Base-by-base conservation (phyloP, 768 basidiomycete species). In the Tylopilus sp. region DNA sequence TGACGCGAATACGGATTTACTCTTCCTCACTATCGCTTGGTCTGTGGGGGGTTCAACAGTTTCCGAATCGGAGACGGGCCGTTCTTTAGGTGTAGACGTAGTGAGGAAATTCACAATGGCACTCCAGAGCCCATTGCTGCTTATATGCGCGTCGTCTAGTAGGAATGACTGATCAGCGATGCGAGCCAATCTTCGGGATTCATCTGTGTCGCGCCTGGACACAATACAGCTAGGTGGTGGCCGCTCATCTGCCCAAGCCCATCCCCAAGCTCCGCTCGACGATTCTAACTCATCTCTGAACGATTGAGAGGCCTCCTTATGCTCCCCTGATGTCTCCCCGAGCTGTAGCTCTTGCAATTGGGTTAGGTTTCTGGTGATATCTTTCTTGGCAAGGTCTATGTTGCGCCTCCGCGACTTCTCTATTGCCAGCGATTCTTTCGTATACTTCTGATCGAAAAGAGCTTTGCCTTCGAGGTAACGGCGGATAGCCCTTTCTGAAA, bases 161-260 rank as follows among this genome's bases (percentile, higher is more conserved):
- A 84, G 59, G 38, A 84, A 73, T 16, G 80, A 76, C 66, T 81
- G 77, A 63, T 92, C 90, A 6, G 90, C 91, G 31, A 90, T 77
- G 46, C 78, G 80, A 24, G 87, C 89, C 36, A 93, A 72, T 61
- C 79, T 74, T 24, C 84, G 74, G 11, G 90, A 91, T 71, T 93
- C 90, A 34, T 76, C 75, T 6, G 92, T 95, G 62, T 98, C 95
- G 48, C 93, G 72, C 52, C 94, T 75, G n/a, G 89, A 85, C 29
- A 90, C 89, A 59, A 98, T 92, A 48, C 92, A 94, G 61, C 87
- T 90, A 3, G 95, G 89, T 5, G 96, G 96, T 4, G 96, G 96
- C 19, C 78, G 76, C 71, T 97, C 94, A 46, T 81, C 74, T 16
- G 86, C 92, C 93, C 89, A 98, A 19, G 85, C 83, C 86, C 90